phyloP scores from a whole-genome alignment of 164 flowering plant genomes.

The Nymphaea colorata region DNA sequence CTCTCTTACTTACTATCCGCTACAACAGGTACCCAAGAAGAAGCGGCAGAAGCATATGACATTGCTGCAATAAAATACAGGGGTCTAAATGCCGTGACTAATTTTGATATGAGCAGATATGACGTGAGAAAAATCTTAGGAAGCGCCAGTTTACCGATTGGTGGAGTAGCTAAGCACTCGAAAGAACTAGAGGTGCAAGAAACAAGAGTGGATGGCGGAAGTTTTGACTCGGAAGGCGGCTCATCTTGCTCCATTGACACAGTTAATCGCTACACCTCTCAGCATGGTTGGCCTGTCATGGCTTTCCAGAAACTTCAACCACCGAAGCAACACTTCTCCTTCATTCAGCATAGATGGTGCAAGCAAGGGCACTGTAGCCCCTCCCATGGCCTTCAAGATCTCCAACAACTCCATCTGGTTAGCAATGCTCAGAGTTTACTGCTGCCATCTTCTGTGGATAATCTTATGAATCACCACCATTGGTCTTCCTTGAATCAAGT shows the following conservation, averaged over 20 bases:
- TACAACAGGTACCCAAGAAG: conserved; percentile 8
- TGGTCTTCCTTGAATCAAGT: too few species aligned
- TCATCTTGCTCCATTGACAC: conserved; percentile 18
- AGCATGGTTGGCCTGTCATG: conserved; percentile 18
- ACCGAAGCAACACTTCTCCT: not conserved
- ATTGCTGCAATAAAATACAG: conserved; percentile 13
- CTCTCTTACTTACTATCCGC: not conserved
- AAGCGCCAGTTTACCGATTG: conserved; percentile 6
- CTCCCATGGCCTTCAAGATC: too few species aligned
- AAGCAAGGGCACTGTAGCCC: too few species aligned
- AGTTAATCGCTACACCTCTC: conserved; percentile 16
- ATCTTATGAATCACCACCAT: too few species aligned
- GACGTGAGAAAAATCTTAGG: conserved; percentile 5
- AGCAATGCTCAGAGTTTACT: too few species aligned
- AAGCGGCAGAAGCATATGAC: conserved; percentile 13
- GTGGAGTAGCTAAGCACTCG: conserved; percentile 10
- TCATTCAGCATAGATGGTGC: not conserved
- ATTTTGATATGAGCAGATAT: conserved; percentile 12
- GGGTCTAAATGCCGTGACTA: conserved; percentile 9
- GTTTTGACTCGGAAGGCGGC: conserved; percentile 7
- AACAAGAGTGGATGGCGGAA: conserved; percentile 13
- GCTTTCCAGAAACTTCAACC: not conserved
- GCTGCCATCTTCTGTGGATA: too few species aligned
- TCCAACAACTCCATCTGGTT: too few species aligned
- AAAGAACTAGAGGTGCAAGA: conserved; percentile 18